Base-by-base conservation (phyloP, 148 eudicot species). In the Cornus florida region DNA sequence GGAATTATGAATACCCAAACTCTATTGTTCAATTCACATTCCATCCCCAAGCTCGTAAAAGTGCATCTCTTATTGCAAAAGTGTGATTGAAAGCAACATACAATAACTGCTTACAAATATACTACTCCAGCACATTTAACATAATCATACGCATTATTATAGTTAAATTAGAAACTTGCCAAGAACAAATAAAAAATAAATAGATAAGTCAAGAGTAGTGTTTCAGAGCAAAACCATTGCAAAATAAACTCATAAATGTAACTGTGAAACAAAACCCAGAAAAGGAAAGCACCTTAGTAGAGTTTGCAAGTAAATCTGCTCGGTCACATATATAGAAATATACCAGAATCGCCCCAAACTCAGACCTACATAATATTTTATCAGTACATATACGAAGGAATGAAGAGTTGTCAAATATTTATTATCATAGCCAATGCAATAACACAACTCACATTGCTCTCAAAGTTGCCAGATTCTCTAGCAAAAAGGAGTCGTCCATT, bases 301-400 rank as follows among this genome's bases (percentile, higher is more conserved):
- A 92, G 82, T 86, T 90, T 75, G 86, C 95, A 59, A 94, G 84
- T 39, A 92, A 69, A 79, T 83, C 83, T 81, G 97, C 92, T 64
- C 98, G 97, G 83, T 94, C 98, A 86, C 95, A 92, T 39, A 92
- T 74, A 79, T 92, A 94, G 83, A 91, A 91, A 82, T 91, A 91
- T 66, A 88, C 84, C 75, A 91, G 81, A 79, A 94, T 87, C 76
- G 84, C 81, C 80, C 98, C 98, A 81, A 91, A 85, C 81, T 94
- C 98, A 72, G 91, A 93, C 90, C 98, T 92, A 78, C 75, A 60
- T 76, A 28, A 41, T 70, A 80, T 57, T 67, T 80, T 6, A 33
- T 24, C 74, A 81, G 66, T 20, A 71, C 46, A 67, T 69, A 75
- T 24, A 17, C 70, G 74, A 73, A 62, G 16, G 41, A 74, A 48